Evolutionary conservation across 345 rosid species (phyloP).

Genomic region (Populus simonii): DNA sequence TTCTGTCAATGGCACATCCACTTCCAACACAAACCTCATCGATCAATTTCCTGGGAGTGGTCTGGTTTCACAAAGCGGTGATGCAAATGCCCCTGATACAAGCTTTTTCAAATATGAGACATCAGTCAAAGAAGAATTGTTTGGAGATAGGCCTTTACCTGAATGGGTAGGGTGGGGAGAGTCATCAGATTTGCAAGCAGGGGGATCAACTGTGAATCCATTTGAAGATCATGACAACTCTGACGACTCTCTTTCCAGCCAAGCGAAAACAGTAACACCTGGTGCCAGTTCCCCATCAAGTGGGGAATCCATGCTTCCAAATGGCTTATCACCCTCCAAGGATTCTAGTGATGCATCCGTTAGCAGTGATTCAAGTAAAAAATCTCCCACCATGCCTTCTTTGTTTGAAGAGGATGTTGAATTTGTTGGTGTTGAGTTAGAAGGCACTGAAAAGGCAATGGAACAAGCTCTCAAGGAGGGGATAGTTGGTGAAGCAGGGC

Average conservation of each 20-base stretch:
- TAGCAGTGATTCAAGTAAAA: slow-evolving; percentile 35
- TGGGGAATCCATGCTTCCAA: slow-evolving; percentile 46
- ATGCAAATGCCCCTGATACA: slow-evolving; percentile 37
- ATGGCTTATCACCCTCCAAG: slow-evolving; percentile 47
- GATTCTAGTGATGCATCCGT: slow-evolving; percentile 41
- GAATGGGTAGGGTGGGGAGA: slow-evolving; percentile 94
- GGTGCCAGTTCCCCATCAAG: slow-evolving; percentile 35
- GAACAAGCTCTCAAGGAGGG: slow-evolving; percentile 90
- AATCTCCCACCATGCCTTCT: slow-evolving; percentile 48
- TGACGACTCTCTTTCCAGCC: slow-evolving; percentile 33
- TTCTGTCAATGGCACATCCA: slow-evolving; percentile 44
- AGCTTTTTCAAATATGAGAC: slow-evolving; percentile 57
- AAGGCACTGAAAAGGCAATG: slow-evolving; percentile 95
- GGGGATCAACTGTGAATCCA: slow-evolving; percentile 62
- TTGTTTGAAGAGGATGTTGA: slow-evolving; percentile 97
- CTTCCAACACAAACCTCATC: slow-evolving; percentile 36
- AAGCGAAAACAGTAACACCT: slow-evolving; percentile 29
- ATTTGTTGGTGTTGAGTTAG: slow-evolving; percentile 83
- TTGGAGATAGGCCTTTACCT: slow-evolving; percentile 52
- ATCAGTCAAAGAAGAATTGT: slow-evolving; percentile 51
- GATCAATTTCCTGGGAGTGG: slow-evolving; percentile 31
- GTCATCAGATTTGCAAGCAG: slow-evolving; percentile 52
- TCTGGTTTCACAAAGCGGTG: slow-evolving; percentile 28
- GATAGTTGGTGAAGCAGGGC: slow-evolving; percentile 93
- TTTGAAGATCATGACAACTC: slow-evolving; percentile 50